Evolutionary conservation across 345 rosid genomes (phyloP).

Genomic region (Ceriops decandra): DNA sequence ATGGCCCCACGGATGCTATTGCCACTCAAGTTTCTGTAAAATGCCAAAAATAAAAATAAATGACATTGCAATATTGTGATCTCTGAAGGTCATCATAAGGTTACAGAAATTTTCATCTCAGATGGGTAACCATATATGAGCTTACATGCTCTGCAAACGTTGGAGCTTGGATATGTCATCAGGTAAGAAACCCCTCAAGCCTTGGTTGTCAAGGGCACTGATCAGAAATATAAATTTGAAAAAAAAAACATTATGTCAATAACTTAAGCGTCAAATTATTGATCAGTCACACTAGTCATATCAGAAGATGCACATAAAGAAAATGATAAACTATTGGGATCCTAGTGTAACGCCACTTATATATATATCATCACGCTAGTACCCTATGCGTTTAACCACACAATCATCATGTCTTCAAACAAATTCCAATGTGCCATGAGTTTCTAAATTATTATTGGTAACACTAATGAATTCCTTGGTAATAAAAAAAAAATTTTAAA

Average conservation of each 20-base stretch:
- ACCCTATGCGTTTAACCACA: too few relatives aligned
- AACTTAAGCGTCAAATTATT: not conserved
- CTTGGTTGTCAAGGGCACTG: conserved; percentile 91
- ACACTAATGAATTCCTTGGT: too few relatives aligned
- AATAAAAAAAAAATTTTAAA: too few relatives aligned
- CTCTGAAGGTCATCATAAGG: not conserved
- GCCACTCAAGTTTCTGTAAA: conserved; percentile 75
- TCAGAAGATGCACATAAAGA: too few relatives aligned
- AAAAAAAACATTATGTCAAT: conserved; percentile 5
- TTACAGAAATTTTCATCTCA: not conserved
- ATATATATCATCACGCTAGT: too few relatives aligned
- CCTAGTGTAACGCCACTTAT: too few relatives aligned
- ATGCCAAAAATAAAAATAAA: not conserved
- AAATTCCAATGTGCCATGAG: not conserved
- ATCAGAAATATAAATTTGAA: conserved; percentile 2
- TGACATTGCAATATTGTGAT: conserved; percentile 6
- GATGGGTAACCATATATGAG: not conserved
- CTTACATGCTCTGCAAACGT: conserved; percentile 90
- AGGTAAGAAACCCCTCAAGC: conserved; percentile 78
- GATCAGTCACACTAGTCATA: not conserved
- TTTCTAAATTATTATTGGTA: conserved; percentile 1
- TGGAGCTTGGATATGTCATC: conserved; percentile 60
- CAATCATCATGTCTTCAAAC: not conserved
- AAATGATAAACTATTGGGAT: too few relatives aligned
- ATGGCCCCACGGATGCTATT: conserved; percentile 73